Conservation (phyloP, 192 early-diverging fungal species). For the Coemansia erecta region DNA sequence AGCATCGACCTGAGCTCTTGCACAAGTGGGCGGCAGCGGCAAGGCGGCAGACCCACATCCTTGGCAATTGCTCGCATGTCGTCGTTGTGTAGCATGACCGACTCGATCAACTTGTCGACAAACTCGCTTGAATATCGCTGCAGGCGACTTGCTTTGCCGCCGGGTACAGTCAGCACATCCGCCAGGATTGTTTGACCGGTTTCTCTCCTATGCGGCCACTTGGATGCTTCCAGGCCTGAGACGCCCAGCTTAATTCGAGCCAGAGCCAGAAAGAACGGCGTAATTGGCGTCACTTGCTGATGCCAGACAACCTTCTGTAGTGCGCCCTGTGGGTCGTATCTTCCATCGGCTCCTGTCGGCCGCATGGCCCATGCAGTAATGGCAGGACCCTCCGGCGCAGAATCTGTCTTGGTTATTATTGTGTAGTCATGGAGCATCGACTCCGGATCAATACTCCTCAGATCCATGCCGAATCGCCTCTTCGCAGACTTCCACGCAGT, state of each 20-base stretch:
- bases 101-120: no score
- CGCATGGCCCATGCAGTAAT: not conserved
- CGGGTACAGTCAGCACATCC: no score
- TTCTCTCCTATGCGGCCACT: no score
- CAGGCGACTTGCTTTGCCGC: no score
- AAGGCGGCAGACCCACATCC: constrained; percentile 6
- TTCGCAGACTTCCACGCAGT: no score
- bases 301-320: not conserved
- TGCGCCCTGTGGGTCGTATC: not conserved
- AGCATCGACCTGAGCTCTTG: constrained; percentile 1
- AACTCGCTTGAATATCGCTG: no score
- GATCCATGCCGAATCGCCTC: no score
- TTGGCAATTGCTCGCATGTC: constrained; percentile 11
- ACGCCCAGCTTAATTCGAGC: no score
- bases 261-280: not conserved
- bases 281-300: not conserved
- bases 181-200: no score
- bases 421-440: not conserved
- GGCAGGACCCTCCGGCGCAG: not conserved
- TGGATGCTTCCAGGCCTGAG: no score
- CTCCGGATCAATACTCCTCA: no score
- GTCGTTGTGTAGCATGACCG: no score
- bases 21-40: not conserved
- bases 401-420: not conserved
- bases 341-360: constrained; percentile 1